phyloP scores from a whole-genome alignment of 2,329 filamentous ascomycete genomes.

The Fusarium avenaceum region DNA sequence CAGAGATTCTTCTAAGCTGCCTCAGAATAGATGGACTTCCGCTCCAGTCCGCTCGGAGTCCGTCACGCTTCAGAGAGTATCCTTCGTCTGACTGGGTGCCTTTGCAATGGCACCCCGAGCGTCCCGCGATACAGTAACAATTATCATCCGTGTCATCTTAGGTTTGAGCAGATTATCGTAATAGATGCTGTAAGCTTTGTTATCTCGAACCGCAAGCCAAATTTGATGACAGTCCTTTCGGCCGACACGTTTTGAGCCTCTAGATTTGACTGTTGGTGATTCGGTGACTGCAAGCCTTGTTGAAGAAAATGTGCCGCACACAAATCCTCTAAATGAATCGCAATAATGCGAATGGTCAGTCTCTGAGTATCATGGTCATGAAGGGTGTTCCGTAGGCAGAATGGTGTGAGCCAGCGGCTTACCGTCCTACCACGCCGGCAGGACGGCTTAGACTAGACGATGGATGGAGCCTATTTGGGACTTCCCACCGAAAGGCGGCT shows the following conservation, averaged over 20 bases:
- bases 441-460: conserved; percentile 20
- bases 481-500: conserved; percentile 14
- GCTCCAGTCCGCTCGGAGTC: not conserved
- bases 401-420: conserved; percentile 16
- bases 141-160: no score
- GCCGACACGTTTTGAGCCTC: not conserved
- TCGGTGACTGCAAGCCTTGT: not conserved
- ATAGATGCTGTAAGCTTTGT: not conserved
- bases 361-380: conserved; percentile 4
- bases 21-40: not conserved
- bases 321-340: no score
- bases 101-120: not conserved
- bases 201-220: not conserved
- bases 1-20: not conserved
- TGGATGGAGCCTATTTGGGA: conserved; percentile 9
- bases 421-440: conserved; percentile 29
- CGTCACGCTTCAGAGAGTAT: not conserved
- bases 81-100: not conserved
- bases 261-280: not conserved
- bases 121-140: no score
- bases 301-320: not conserved
- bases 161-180: no score
- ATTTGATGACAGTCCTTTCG: not conserved
- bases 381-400: not conserved
- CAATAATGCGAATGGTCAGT: not conserved